Evolutionary conservation across 768 basidiomycete species (phyloP).

Genomic region (Russula emetica): DNA sequence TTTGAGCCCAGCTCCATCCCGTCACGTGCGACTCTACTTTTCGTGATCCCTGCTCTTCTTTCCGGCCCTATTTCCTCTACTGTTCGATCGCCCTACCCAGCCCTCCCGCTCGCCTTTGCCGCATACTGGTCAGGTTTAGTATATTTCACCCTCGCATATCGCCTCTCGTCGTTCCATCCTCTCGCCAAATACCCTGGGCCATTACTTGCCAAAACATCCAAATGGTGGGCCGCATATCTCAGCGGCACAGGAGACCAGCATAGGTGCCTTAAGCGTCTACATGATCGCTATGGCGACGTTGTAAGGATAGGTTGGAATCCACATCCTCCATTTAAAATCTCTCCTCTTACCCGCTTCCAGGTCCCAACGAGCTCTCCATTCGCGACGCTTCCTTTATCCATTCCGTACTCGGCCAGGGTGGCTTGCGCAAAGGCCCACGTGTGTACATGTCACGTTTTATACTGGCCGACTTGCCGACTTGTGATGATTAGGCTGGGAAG

Average conservation of each 20-base stretch:
- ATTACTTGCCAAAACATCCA: constrained; percentile 40
- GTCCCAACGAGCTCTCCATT: constrained; percentile 18
- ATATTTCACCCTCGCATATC: constrained; percentile 35
- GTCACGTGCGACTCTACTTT: background rate
- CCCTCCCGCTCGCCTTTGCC: constrained; percentile 11
- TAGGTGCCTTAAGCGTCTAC: constrained; percentile 32
- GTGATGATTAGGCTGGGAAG: constrained; percentile 20
- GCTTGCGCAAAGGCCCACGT: constrained; percentile 25
- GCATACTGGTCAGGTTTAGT: background rate
- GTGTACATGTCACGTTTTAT: background rate
- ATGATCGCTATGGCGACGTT: constrained; percentile 36
- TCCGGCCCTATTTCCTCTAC: constrained; percentile 1
- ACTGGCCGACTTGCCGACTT: background rate
- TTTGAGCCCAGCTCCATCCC: constrained; percentile 4
- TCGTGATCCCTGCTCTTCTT: constrained; percentile 12
- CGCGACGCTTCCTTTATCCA: constrained; percentile 14
- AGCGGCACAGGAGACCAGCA: constrained; percentile 39
- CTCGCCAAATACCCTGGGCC: constrained; percentile 51
- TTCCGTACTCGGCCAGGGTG: constrained; percentile 16
- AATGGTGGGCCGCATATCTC: constrained; percentile 39
- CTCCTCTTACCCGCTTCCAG: background rate
- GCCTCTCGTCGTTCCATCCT: constrained; percentile 52
- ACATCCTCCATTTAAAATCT: background rate
- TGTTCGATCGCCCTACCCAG: background rate
- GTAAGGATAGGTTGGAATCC: constrained; percentile 36